phyloP scores from a whole-genome alignment of 2,329 filamentous ascomycete species.

The Colletotrichum sidae region DNA sequence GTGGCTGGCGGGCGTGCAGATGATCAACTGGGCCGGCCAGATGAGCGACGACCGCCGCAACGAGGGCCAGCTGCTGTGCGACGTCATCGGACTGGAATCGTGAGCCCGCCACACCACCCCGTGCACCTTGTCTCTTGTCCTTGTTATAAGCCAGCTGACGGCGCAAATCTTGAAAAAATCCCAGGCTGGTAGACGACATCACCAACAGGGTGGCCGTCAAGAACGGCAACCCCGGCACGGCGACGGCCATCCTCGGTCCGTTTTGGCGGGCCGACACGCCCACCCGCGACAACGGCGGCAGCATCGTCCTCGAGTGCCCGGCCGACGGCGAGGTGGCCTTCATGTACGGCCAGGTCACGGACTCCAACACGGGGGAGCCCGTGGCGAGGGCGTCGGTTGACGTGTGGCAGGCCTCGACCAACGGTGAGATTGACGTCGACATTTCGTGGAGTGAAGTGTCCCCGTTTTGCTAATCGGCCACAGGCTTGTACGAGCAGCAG shows the following conservation, averaged over 20 bases:
- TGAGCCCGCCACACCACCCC: conserved; percentile 42
- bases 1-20: conserved; percentile 77
- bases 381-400: conserved; percentile 76
- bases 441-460: too few relatives aligned
- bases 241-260: conserved; percentile 84
- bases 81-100: conserved; percentile 80
- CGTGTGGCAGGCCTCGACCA: conserved; percentile 84
- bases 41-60: conserved; percentile 77
- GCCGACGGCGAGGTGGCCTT: conserved; percentile 63
- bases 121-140: too few relatives aligned
- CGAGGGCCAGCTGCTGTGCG: conserved; percentile 78
- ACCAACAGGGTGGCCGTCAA: conserved; percentile 72
- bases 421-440: conserved; percentile 56
- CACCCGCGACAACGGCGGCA: conserved; percentile 74
- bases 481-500: conserved; percentile 68
- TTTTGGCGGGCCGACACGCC: conserved; percentile 85
- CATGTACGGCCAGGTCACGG: conserved; percentile 72
- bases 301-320: conserved; percentile 69
- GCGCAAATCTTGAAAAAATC: too few relatives aligned
- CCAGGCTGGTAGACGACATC: conserved; percentile 80
- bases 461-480: conserved; percentile 20
- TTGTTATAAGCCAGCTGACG: too few relatives aligned
- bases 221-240: conserved; percentile 64
- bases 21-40: conserved; percentile 72
- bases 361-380: conserved; percentile 70